phyloP scores from a whole-genome alignment of 495 filamentous ascomycete species.

The Bacidia rubella region DNA sequence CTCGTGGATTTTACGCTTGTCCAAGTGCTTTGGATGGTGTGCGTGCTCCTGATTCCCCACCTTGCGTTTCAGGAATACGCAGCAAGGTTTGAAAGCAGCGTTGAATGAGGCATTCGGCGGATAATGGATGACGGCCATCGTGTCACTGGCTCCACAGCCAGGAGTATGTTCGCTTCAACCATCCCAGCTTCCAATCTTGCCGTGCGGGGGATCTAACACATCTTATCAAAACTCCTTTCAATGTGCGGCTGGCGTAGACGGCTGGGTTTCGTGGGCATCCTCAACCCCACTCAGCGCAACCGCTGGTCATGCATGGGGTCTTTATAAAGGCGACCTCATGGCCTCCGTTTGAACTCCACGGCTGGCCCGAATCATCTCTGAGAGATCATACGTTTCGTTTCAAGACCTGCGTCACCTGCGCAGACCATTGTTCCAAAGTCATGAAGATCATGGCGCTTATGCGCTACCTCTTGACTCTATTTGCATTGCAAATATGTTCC shows the following conservation, averaged over 20 bases:
- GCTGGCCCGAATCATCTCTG: neutral
- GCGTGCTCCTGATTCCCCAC: neutral
- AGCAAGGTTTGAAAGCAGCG: neutral
- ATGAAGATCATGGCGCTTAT: neutral
- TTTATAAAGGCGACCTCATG: neutral
- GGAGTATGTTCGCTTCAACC: neutral
- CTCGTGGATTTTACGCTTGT: neutral
- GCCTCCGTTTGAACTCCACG: neutral
- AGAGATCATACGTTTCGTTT: neutral
- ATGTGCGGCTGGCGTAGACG: neutral
- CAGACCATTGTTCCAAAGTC: neutral
- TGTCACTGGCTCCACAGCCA: neutral
- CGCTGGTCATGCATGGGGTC: neutral
- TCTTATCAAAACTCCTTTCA: neutral
- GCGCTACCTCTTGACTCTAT: neutral
- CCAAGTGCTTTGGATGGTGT: neutral
- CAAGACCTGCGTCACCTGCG: neutral
- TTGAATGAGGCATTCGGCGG: neutral
- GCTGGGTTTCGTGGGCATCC: neutral
- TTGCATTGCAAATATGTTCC: neutral
- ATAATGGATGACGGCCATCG: neutral
- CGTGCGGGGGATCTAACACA: neutral
- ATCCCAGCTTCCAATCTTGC: neutral
- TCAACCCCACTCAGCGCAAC: neutral
- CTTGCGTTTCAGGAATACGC: neutral